Evolutionary conservation across 2,329 filamentous ascomycete species (phyloP), one percentile per base, ranked within the genome.

Genomic region (Diaporthe citriasiana): DNA sequence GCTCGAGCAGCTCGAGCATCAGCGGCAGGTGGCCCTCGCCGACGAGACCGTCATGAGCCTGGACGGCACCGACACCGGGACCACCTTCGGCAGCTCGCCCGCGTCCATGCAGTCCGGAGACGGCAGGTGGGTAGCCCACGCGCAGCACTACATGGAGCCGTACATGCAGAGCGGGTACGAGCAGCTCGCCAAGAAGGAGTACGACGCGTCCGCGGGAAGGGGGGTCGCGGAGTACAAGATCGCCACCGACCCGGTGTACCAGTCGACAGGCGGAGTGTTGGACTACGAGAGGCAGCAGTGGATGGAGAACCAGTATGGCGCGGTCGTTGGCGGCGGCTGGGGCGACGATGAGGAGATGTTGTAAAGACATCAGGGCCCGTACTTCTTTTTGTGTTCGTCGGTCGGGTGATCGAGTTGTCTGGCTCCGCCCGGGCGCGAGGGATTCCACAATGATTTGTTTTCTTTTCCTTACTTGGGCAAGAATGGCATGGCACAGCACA

Each of bases 121-220:
- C 74, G 86, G 89, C 35, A 85, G 86, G 69, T 92, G 90, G 89
- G 63, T 51, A 19, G 30, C 63, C 45, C 63, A 66, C 30, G n/a
- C 63, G 13, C 63, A 66, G 45, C 45, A 66, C 63, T 66, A 66
- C 75, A 90, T 89, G 51, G 94, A 97, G 82, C 95, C 95, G 0
- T 98, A 98, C 83, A 97, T 98, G 89, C 82, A 90, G 63, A 92
- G 91, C 9, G 95, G 95, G 19, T 98, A 97, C 80, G 93, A 94
- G 79, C 87, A 90, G 79, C 84, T 93, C 73, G 90, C 92, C 74
- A 86, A 87, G 73, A 87, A 90, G 71, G 92, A 94, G 79, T 90
- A 92, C 76, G 88, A 93, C 78, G 84, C 87, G 72, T 87, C 87
- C 3, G 84, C 83, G 3, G 79, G 82, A 30, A 80, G 79, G 27